Conservation (phyloP, 129 eudicot species). For the Pittosporum tobira region DNA sequence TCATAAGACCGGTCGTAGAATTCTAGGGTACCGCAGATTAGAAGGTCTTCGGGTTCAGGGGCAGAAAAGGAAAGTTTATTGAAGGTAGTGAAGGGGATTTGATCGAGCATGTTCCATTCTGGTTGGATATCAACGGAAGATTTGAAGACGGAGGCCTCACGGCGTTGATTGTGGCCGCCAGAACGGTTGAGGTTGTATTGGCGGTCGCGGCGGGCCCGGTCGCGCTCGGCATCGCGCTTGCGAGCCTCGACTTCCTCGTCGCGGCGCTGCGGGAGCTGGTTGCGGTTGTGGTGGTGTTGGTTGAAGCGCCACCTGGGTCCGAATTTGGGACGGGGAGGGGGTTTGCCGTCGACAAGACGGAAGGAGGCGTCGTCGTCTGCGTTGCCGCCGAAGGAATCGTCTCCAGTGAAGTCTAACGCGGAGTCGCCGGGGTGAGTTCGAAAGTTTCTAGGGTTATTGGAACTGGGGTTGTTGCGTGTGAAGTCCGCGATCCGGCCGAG, state of each 20-base stretch:
- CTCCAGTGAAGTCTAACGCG: slow-evolving; percentile 63
- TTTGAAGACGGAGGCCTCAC: slow-evolving; percentile 56
- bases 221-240: slow-evolving; percentile 63
- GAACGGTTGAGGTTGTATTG: slow-evolving; percentile 39
- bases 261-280: slow-evolving; percentile 63
- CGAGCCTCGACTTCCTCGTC: slow-evolving; percentile 64
- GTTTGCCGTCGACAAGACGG: slow-evolving; percentile 74
- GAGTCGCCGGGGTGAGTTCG: slow-evolving; percentile 35
- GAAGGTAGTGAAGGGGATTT: slow-evolving; percentile 64
- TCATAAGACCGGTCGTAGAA: slow-evolving; percentile 52
- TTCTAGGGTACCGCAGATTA: slow-evolving; percentile 50
- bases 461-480: slow-evolving; percentile 45
- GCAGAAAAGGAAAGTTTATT: slow-evolving; percentile 47
- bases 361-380: slow-evolving; percentile 57
- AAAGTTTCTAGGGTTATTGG: slow-evolving; percentile 23
- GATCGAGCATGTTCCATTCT: slow-evolving; percentile 91
- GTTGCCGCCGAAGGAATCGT: slow-evolving; percentile 48
- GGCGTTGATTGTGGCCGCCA: slow-evolving; percentile 30
- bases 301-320: slow-evolving; percentile 64
- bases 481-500: slow-evolving; percentile 84
- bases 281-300: slow-evolving; percentile 36
- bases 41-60: slow-evolving; percentile 59
- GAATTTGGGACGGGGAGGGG: slow-evolving; percentile 62
- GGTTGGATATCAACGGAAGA: slow-evolving; percentile 78
- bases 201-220: slow-evolving; percentile 59